These are phyloP conservation scores for Panicum miliaceum DNA, from an alignment of 176 grass and related monocot genomes.

Conservation along the genomic window DNA sequence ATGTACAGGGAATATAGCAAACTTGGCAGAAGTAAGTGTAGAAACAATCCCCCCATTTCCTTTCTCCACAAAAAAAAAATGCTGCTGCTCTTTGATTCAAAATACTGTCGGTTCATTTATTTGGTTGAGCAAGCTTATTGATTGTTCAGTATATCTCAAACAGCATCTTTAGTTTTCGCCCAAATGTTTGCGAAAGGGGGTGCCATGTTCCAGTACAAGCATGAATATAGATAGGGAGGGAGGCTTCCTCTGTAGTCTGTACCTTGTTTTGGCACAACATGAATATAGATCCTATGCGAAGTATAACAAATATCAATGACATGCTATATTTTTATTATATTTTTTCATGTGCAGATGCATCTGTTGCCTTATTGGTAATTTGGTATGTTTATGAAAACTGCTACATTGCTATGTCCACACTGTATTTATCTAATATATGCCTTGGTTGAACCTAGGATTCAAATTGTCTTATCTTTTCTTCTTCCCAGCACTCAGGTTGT, in stretches of 20 bases:
- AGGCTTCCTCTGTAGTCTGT: neutral
- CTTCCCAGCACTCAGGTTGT: neutral
- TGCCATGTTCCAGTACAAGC: neutral
- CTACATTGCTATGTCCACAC: neutral
- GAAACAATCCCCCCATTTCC: neutral
- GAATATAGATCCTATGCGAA: neutral
- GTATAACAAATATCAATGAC: neutral
- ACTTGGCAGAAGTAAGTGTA: conserved; percentile 25
- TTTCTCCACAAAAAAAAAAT: neutral
- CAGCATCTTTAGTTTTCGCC: neutral
- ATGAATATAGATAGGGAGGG: neutral
- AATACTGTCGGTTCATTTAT: conserved; percentile 2
- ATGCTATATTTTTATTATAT: neutral
- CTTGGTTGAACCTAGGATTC: neutral
- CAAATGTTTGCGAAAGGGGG: neutral
- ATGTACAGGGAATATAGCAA: neutral
- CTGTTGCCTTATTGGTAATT: neutral
- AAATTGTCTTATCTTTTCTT: neutral
- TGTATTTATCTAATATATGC: neutral
- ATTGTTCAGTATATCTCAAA: conserved; percentile 17
- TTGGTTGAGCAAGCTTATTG: conserved; percentile 12
- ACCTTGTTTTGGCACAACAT: neutral
- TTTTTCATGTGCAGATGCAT: neutral
- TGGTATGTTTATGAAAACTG: neutral
- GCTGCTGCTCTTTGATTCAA: neutral